A percentile compares a stretch with the other conserved stretches of the same genome.
Evolutionary conservation across 257 asterid species (phyloP).

Genomic region (Forsythia viridissima): DNA sequence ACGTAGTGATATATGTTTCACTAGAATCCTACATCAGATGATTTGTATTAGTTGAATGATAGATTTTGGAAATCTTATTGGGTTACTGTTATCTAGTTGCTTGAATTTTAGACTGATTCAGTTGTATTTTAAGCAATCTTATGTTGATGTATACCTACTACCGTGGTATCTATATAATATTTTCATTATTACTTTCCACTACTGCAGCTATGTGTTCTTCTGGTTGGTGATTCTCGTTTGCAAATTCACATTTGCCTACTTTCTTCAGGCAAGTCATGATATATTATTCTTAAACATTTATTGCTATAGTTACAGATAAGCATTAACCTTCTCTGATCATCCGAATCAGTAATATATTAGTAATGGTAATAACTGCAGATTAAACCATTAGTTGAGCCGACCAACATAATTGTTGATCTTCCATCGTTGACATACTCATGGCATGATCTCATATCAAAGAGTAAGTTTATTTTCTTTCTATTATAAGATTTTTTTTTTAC

Average conservation of each 20-base stretch:
- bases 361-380: conserved; percentile 56
- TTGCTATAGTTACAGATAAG: conserved; percentile 9
- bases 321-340: conserved; percentile 12
- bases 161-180: conserved; percentile 2
- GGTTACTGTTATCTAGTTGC: conserved; percentile 7
- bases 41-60: background rate
- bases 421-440: conserved; percentile 71
- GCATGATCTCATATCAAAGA: conserved; percentile 81
- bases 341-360: conserved; percentile 13
- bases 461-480: conserved; percentile 41
- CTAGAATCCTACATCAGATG: conserved; percentile 1
- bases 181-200: conserved; percentile 13
- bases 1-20: conserved; percentile 2
- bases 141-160: background rate
- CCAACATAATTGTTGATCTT: conserved; percentile 49
- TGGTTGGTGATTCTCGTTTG: conserved; percentile 92
- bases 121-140: background rate
- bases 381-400: conserved; percentile 79
- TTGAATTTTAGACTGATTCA: background rate
- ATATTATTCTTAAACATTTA: conserved; percentile 17
- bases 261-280: conserved; percentile 79
- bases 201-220: conserved; percentile 81
- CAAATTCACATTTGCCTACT: conserved; percentile 93
- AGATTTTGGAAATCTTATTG: conserved; percentile 3
- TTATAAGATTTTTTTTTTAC: conserved; percentile 11